phyloP scores from a whole-genome alignment of 129 eudicot genomes.

The Flaveria robusta region DNA sequence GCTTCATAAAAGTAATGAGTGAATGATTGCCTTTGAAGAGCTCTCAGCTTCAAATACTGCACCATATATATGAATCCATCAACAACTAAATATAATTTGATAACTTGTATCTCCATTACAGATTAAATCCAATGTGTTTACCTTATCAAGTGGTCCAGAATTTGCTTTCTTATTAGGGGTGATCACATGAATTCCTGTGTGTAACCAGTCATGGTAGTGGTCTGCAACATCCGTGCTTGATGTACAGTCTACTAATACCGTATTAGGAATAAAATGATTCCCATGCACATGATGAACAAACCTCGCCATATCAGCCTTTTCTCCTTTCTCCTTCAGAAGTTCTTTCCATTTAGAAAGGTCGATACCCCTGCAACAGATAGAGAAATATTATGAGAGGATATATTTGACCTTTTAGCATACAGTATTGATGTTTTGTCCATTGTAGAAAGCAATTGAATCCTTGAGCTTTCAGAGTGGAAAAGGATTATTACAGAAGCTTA shows the following conservation, averaged over 20 bases:
- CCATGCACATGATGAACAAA: slow-evolving; percentile 86
- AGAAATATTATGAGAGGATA: slow-evolving; percentile 2
- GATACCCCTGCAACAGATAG: slow-evolving; percentile 60
- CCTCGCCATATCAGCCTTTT: slow-evolving; percentile 71
- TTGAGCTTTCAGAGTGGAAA: neutral
- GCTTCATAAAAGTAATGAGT: slow-evolving; percentile 98
- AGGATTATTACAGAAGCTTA: neutral
- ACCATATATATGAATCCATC: slow-evolving; percentile 17
- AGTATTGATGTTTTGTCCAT: neutral
- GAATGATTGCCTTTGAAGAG: slow-evolving; percentile 84
- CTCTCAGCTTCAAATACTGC: slow-evolving; percentile 91
- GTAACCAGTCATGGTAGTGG: slow-evolving; percentile 88
- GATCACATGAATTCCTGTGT: slow-evolving; percentile 84
- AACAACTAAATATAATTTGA: slow-evolving; percentile 8
- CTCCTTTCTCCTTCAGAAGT: slow-evolving; percentile 63
- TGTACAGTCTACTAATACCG: slow-evolving; percentile 91
- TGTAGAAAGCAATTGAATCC: neutral
- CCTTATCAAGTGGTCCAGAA: slow-evolving; percentile 99
- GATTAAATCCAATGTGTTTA: slow-evolving; percentile 15
- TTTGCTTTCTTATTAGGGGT: slow-evolving; percentile 98
- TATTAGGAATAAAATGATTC: slow-evolving; percentile 88
- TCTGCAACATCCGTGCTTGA: slow-evolving; percentile 80
- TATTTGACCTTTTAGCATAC: slow-evolving; percentile 18
- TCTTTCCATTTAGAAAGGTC: slow-evolving; percentile 91
- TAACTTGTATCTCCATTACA: neutral